These are phyloP conservation scores for Populus hybrid DNA, from an alignment of 441 rosid species.

Conservation along the genomic window DNA sequence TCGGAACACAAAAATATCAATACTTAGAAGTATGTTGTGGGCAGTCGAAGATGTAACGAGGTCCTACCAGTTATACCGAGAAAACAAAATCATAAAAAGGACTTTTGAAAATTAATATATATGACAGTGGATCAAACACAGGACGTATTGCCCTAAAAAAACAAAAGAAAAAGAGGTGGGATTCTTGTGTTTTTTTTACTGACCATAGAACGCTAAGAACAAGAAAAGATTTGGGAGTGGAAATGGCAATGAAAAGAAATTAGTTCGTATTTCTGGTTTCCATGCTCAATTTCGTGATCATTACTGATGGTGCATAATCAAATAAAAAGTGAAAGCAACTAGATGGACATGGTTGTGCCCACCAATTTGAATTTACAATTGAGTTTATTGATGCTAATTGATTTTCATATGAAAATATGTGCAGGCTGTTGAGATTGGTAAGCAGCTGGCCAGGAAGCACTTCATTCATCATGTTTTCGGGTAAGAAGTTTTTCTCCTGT, in stretches of 20 bases:
- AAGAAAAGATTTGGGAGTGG: not conserved
- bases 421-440: constrained; percentile 75
- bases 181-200: not conserved
- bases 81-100: not conserved
- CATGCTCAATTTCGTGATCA: not conserved
- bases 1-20: too few species aligned
- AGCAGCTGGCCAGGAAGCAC: constrained; percentile 62
- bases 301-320: not conserved
- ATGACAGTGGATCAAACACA: not conserved
- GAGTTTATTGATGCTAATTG: not conserved
- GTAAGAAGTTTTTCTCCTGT: constrained; percentile 32
- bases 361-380: not conserved
- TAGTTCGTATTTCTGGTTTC: not conserved
- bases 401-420: not conserved
- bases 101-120: not conserved
- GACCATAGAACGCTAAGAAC: not conserved
- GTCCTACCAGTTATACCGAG: not conserved
- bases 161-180: not conserved
- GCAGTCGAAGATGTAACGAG: not conserved
- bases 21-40: not conserved
- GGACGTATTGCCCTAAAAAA: not conserved
- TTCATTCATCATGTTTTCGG: constrained; percentile 86
- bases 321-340: not conserved
- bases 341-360: not conserved
- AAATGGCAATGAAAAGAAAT: not conserved